Evolutionary conservation across 2,329 filamentous ascomycete genomes (phyloP).

Genomic region (Colletotrichum sp.): DNA sequence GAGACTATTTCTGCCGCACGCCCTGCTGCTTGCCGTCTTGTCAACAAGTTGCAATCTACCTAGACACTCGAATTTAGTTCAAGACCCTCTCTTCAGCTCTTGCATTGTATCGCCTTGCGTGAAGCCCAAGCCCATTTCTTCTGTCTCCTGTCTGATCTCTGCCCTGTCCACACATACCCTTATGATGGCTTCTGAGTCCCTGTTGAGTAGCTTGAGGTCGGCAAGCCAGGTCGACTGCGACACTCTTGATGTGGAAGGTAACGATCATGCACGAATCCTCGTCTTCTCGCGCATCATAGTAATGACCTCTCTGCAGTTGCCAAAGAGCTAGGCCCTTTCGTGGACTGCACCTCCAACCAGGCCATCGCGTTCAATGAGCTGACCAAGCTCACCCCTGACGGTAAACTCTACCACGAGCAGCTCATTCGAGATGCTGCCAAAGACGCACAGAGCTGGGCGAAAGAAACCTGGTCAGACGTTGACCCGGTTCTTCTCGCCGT

Average conservation of each 20-base stretch:
- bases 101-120: not conserved
- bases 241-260: constrained; percentile 38
- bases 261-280: not conserved
- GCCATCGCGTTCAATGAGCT: constrained; percentile 39
- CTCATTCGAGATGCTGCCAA: constrained; percentile 31
- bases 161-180: not conserved
- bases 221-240: constrained; percentile 37
- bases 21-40: not conserved
- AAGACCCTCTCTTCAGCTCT: not conserved
- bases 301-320: constrained; percentile 30
- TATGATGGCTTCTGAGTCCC: not conserved
- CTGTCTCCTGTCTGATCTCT: not conserved
- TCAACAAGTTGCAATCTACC: not conserved
- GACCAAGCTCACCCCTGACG: constrained; percentile 23
- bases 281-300: not conserved
- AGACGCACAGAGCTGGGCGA: constrained; percentile 24
- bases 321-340: constrained; percentile 34
- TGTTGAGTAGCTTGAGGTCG: constrained; percentile 13
- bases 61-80: not conserved
- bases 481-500: constrained; percentile 54
- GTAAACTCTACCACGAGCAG: constrained; percentile 29
- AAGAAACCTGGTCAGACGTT: constrained; percentile 22
- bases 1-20: not conserved
- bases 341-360: constrained; percentile 41
- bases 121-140: not conserved